Base-by-base conservation (phyloP, 768 basidiomycete genomes). In the Tricholoma matsutake region DNA sequence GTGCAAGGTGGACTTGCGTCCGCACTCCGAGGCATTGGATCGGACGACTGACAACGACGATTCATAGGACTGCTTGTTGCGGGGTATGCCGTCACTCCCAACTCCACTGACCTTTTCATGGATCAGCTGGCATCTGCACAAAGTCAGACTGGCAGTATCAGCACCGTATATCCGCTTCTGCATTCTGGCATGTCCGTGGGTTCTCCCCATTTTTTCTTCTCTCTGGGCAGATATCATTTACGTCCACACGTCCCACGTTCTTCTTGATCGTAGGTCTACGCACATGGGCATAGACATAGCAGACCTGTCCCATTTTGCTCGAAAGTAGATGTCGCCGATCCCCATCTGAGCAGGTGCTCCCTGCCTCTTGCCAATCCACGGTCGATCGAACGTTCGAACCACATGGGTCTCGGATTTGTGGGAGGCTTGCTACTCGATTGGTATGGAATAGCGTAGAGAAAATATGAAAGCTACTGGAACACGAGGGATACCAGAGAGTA, bases 91-190 rank as follows among this genome's bases (percentile, higher is more conserved):
- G 31, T 47, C 45, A 13, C 45, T 13, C 9, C 29, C 14, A 18
- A n/a, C n/a, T 8, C 29, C n/a, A 53, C 16, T 18, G 49, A 29
- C 16, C 47, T 32, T n/a, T 32, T 29, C 29, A 31, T n/a, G 28
- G n/a, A 53, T 53, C 51, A 53, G 29, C 51, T 53, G 51, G 31
- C 41, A 22, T 32, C 43, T 20, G 34, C 29, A 34, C 28, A 31
- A 47, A 47, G 34, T 47, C 32, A 47, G 29, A 32, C 56, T 25
- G 43, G 56, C 28, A 57, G 7, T 18, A 31, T 57, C 56, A 57
- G 56, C 56, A 45, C 56, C 16, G 32, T 47, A 47, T 47, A 34
- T 47, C 56, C 47, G 56, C 56, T 57, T 57, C 56, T 31, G 28
- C 41, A 14, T 9, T n/a, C 31, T 53, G n/a, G 29, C 31, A 8